Base-by-base conservation (phyloP, 768 basidiomycete genomes). In the Lactarius pseudohatsudake region DNA sequence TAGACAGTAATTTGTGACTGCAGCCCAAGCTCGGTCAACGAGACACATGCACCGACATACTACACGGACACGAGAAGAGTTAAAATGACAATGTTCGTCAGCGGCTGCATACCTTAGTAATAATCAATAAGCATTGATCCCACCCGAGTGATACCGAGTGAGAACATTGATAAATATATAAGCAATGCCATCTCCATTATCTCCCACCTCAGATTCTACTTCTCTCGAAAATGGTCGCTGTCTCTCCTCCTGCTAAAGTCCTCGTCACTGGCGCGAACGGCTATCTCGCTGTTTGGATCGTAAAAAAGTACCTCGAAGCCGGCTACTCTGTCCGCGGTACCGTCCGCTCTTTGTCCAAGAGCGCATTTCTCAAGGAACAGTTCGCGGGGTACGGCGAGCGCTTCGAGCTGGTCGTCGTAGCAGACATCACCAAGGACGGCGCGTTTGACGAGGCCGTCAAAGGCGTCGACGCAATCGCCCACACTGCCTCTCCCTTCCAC, bases 391-490 rank as follows among this genome's bases (percentile, higher is more conserved):
- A 82, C 64, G 86, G 84, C 0, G 82, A 84, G 67, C 83, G 79
- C 59, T 84, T 92, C 69, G 86, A 89, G 68, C 74, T 86, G 50
- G 83, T 84, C 22, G 76, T 91, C 26, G 90, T 94, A 0, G 80
- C 84, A 55, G 91, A 95, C 71, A 89, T 94, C 67, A 79, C 79
- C 9, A 73, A 80, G 76, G 84, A 84, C 57, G 59, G 78, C 9
- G 89, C 87, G 0, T 95, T 92, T 68, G 90, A 94, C 74, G 86
- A 91, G 61, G 90, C 86, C 0, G 88, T 93, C 65, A 84, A 86
- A 74, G 90, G 83, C 1, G 86, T 93, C 9, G 86, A 91, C 65
- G 92, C 83, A 0, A 84, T 94, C 60, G 81, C 79, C 43, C 91
- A 91, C 71, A 85, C 81, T 2, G 89, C 89, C 0, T 90, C 89